Base-by-base conservation (phyloP, 176 grass and related monocot genomes). In the Carex kokanica region DNA sequence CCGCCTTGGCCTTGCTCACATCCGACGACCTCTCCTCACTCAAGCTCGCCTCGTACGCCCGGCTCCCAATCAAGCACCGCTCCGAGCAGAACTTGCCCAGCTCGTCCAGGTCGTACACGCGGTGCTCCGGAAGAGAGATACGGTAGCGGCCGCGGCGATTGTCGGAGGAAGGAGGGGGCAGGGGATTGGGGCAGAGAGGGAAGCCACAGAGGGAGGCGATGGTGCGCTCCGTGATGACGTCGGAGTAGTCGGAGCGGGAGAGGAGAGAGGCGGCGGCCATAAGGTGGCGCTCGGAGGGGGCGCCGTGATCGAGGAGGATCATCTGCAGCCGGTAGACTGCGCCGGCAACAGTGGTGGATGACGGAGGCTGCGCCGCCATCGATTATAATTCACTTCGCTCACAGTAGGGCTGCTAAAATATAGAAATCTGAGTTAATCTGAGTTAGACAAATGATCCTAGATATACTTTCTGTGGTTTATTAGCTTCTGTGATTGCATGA, bases 81-180 rank as follows among this genome's bases (percentile, higher is more conserved):
- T 90, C 84, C 63, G 93, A 95, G 88, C 93, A 99, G 93, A 93
- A 99, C 60, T 69, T 92, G 85, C 86, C 77, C 1, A 82, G 86
- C 89, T 99, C 93, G 84, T 91, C 86, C 31, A 95, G 88, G 93
- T 95, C 96, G 79, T 95, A 99, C 52, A 95, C 93, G 68, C 85
- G 88, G 91, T 99, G 96, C 93, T 99, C 91, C 47, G 88, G 79
- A n/a, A 99, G 88, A 5, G 93, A 86, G 58, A 99, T 88, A 75
- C 59, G 96, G 68, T 88, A 98, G 52, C 86, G 31, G 40, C 16
- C 25, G 18, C 45, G 31, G 34, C 9, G 80, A 47, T 3, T 64
- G 41, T 49, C 45, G 9, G 45, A 49, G 10, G 10, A 11, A 49
- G 45, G 45, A 58, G 84, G 40, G 9, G 80, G 88, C 14, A 94